Conservation (phyloP, 768 basidiomycete genomes). For the Lentinus brumalis region DNA sequence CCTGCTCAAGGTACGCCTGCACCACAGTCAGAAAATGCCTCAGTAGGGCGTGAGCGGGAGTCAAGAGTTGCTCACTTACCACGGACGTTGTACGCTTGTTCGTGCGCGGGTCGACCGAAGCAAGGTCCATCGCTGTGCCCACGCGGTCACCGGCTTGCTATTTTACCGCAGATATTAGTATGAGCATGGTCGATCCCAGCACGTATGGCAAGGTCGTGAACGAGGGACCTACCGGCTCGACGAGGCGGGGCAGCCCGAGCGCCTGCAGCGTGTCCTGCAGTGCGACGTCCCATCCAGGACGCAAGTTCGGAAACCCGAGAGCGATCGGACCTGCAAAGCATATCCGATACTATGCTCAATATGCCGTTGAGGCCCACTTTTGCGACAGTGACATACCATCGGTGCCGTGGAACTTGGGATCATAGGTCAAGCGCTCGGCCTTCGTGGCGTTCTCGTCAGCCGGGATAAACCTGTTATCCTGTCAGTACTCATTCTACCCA, state of each 20-base stretch:
- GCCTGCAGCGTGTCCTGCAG: slow-evolving; percentile 13
- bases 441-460: too few relatives aligned
- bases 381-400: too few relatives aligned
- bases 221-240: background rate
- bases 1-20: slow-evolving; percentile 18
- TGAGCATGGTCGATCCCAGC: background rate
- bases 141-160: background rate
- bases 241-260: slow-evolving; percentile 13
- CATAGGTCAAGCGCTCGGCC: too few relatives aligned
- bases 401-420: too few relatives aligned
- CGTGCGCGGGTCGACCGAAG: background rate
- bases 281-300: background rate
- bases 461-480: too few relatives aligned
- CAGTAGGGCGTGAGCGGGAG: background rate
- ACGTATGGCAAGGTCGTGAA: background rate
- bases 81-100: slow-evolving; percentile 1
- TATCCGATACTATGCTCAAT: too few relatives aligned
- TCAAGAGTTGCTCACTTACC: background rate
- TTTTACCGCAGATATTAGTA: background rate
- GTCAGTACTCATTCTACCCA: too few relatives aligned
- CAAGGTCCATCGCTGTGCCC: background rate
- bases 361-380: background rate
- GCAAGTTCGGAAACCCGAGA: slow-evolving; percentile 6
- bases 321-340: slow-evolving; percentile 15
- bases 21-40: slow-evolving; percentile 6